phyloP scores from a whole-genome alignment of 2,329 filamentous ascomycete genomes.

The Cladophialophora yegresii region DNA sequence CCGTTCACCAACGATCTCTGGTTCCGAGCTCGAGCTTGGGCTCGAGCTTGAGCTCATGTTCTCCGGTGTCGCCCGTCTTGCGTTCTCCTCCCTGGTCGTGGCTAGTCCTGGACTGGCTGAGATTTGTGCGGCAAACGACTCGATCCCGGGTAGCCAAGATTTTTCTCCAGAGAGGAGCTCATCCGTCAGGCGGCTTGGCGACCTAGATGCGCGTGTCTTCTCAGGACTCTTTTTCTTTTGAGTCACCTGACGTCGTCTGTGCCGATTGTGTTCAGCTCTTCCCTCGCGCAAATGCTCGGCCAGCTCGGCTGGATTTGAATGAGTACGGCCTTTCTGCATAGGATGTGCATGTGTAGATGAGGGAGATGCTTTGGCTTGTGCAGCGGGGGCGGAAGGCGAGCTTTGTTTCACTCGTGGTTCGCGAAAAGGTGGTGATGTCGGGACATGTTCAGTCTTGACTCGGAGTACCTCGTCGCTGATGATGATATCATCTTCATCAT shows the following conservation, averaged over 20 bases:
- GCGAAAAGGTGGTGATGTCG: too few species aligned
- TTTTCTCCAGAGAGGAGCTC: not conserved
- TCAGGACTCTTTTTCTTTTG: not conserved
- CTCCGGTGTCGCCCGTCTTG: not conserved
- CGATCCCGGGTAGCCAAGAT: not conserved
- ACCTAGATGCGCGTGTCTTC: not conserved
- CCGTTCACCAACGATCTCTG: conserved; percentile 6
- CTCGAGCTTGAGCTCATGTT: not conserved
- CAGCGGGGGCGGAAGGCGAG: not conserved
- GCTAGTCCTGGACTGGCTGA: not conserved
- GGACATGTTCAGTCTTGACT: not conserved
- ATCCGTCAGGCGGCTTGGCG: conserved; percentile 9
- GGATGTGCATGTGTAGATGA: not conserved
- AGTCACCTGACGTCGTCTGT: not conserved
- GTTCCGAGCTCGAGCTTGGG: conserved; percentile 2
- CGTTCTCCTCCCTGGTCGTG: not conserved
- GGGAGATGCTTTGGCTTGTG: not conserved
- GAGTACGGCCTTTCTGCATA: not conserved
- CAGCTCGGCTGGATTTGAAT: not conserved
- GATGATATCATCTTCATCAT: not conserved
- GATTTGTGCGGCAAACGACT: not conserved
- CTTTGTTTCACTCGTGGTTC: not conserved
- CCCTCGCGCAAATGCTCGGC: not conserved
- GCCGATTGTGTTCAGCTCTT: not conserved
- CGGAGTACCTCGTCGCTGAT: not conserved